Conservation (phyloP, 78 protist species). For the Anaeramoeba flamelloides region DNA sequence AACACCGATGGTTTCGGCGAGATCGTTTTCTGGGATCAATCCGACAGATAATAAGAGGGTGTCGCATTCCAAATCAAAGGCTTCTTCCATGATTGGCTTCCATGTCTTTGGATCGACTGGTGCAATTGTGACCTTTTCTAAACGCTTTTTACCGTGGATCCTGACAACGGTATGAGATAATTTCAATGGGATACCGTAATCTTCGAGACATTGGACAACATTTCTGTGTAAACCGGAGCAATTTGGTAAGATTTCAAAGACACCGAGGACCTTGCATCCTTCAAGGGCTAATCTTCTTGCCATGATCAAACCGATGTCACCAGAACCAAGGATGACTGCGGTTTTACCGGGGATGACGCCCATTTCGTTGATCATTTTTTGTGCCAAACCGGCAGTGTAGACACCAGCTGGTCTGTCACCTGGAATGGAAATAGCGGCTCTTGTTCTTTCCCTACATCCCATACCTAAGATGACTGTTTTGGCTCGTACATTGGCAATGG, state of each 20-base stretch:
- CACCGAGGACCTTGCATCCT: background rate
- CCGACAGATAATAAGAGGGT: background rate
- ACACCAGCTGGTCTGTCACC: background rate
- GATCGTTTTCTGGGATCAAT: background rate
- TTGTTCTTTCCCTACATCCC: background rate
- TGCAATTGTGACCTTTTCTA: background rate
- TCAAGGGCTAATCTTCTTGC: background rate
- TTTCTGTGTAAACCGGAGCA: background rate
- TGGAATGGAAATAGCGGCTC: background rate
- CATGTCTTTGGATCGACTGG: background rate
- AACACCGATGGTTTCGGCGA: background rate
- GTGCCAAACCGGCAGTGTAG: slow-evolving; percentile 3
- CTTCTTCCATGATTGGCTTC: background rate
- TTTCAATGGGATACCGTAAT: background rate
- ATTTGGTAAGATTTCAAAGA: background rate
- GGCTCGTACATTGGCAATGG: background rate
- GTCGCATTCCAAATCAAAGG: background rate
- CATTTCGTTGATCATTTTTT: background rate
- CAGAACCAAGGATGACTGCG: slow-evolving; percentile 2
- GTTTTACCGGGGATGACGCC: background rate
- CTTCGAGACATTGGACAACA: background rate
- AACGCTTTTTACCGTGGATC: background rate
- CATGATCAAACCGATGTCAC: slow-evolving; percentile 1
- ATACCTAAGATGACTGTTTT: background rate
- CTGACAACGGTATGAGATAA: background rate